Evolutionary conservation across 129 eudicot genomes (phyloP).

Genomic region (Arctium lappa): DNA sequence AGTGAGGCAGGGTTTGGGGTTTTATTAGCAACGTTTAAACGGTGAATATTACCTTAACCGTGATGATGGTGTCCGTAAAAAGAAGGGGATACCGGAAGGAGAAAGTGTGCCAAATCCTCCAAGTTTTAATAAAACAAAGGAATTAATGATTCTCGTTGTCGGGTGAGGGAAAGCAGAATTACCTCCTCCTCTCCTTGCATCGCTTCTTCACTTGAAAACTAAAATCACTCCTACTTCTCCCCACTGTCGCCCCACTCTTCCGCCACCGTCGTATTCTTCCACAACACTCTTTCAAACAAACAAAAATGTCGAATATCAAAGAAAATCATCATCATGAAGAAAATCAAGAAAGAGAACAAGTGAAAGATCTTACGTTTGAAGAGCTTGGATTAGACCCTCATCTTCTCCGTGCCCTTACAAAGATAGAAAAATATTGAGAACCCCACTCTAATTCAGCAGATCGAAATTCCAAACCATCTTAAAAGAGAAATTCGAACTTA

Average conservation of each 20-base stretch:
- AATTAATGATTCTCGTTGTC: neutral
- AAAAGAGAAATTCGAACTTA: too few species aligned
- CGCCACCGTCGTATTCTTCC: neutral
- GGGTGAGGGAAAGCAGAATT: too few species aligned
- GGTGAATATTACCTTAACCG: too few species aligned
- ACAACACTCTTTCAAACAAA: neutral
- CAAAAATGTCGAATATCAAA: constrained; percentile 25
- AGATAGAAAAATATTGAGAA: constrained; percentile 51
- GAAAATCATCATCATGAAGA: neutral
- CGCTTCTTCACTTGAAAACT: neutral
- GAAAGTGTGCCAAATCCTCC: too few species aligned
- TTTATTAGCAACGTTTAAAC: too few species aligned
- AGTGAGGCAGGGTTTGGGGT: too few species aligned
- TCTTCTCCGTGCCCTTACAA: constrained; percentile 68
- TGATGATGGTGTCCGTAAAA: too few species aligned
- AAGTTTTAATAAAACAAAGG: too few species aligned
- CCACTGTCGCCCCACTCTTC: neutral
- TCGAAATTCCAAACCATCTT: constrained; percentile 47
- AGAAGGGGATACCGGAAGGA: too few species aligned
- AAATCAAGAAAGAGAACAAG: constrained; percentile 31
- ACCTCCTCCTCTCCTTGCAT: too few species aligned
- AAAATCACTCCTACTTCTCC: neutral
- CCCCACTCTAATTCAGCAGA: constrained; percentile 86
- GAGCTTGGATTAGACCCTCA: constrained; percentile 82
- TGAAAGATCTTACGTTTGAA: constrained; percentile 53